Percentiles rank a stretch among this genome's conserved stretches.
Conservation (phyloP, 2,329 filamentous ascomycete species). For the Aspergillus sp. region DNA sequence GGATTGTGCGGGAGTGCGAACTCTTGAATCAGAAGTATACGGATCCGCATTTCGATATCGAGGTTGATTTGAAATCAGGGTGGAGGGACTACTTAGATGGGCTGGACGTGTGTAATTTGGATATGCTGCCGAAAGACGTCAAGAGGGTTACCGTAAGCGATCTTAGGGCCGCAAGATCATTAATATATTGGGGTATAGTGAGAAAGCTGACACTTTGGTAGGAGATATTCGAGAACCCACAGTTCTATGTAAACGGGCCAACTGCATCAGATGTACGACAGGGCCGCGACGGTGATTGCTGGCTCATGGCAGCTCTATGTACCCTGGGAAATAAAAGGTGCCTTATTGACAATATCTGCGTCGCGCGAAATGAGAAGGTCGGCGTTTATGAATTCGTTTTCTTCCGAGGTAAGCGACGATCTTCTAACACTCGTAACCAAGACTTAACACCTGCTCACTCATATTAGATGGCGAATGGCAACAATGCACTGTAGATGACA, state of each 20-base stretch:
- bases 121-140: slow-evolving; percentile 60
- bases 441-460: slow-evolving; percentile 1
- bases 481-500: slow-evolving; percentile 85
- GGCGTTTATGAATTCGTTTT: slow-evolving; percentile 85
- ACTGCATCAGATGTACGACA: slow-evolving; percentile 72
- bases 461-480: slow-evolving; percentile 75
- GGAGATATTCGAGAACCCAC: slow-evolving; percentile 70
- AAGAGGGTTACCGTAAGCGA: slow-evolving; percentile 57
- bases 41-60: slow-evolving; percentile 81
- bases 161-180: slow-evolving; percentile 5
- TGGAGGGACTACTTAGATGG: slow-evolving; percentile 48
- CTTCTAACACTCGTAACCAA: neutral
- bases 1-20: slow-evolving; percentile 58
- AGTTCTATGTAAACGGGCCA: slow-evolving; percentile 71
- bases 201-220: slow-evolving; percentile 28
- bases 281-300: slow-evolving; percentile 74
- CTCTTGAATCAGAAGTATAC: slow-evolving; percentile 79
- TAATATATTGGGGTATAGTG: neutral
- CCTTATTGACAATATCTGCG: slow-evolving; percentile 66
- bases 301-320: slow-evolving; percentile 74
- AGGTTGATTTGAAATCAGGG: slow-evolving; percentile 62
- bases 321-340: slow-evolving; percentile 67
- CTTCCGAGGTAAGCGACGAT: slow-evolving; percentile 49
- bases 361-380: slow-evolving; percentile 63
- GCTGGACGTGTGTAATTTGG: slow-evolving; percentile 29